Conservation (phyloP, 208 protist species). For the Crithidia mellificae region DNA sequence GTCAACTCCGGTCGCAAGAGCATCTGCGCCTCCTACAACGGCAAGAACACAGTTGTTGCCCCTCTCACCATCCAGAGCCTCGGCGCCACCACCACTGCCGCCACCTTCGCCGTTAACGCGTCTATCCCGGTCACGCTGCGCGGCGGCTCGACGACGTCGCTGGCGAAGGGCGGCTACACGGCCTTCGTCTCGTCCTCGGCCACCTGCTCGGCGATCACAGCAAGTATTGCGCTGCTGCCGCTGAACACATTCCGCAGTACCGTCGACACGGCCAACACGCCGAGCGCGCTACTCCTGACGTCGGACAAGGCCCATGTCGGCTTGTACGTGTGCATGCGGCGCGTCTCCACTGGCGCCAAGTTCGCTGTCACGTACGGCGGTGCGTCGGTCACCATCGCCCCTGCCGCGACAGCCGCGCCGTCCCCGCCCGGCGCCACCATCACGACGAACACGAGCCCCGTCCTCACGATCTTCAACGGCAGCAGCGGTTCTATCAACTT, state of each 20-base stretch:
- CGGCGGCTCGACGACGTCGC: constrained; percentile 41
- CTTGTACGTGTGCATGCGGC: constrained; percentile 35
- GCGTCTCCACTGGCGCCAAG: constrained; percentile 28
- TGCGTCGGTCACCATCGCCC: constrained; percentile 15
- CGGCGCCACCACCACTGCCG: constrained; percentile 28
- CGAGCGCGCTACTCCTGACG: constrained; percentile 21
- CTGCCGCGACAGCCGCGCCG: background rate
- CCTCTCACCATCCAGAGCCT: constrained; percentile 31
- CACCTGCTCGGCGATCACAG: constrained; percentile 33
- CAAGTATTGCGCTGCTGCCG: constrained; percentile 25
- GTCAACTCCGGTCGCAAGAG: constrained; percentile 48
- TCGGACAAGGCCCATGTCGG: background rate
- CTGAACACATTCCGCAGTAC: constrained; percentile 30
- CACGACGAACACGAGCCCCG: background rate
- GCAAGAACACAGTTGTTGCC: constrained; percentile 40
- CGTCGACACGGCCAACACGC: constrained; percentile 13
- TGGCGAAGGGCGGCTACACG: constrained; percentile 43
- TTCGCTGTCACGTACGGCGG: constrained; percentile 21
- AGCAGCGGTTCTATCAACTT: constrained; percentile 43
- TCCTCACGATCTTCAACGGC: constrained; percentile 54
- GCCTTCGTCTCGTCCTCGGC: constrained; percentile 49
- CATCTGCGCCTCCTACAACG: constrained; percentile 50
- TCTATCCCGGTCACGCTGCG: constrained; percentile 39
- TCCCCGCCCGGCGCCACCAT: background rate
- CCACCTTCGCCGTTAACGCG: constrained; percentile 27